phyloP scores from a whole-genome alignment of 768 basidiomycete genomes.

The Inosperma sp. region DNA sequence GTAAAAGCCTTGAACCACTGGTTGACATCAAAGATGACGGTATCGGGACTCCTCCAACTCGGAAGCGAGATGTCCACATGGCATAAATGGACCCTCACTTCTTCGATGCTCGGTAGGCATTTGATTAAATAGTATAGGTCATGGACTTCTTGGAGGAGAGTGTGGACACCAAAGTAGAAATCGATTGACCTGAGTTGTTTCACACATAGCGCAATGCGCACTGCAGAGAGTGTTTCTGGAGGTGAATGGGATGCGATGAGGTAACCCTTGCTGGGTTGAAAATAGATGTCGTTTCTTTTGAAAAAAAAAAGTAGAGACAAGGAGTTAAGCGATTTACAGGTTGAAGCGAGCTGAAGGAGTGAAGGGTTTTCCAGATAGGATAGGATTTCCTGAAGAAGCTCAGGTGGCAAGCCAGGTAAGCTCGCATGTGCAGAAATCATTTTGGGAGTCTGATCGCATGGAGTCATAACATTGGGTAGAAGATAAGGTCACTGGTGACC shows the following conservation, averaged over 20 bases:
- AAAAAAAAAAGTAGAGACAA: constrained; percentile 7
- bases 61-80: constrained; percentile 3
- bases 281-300: constrained; percentile 4
- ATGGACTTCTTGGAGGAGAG: constrained; percentile 3
- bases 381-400: constrained; percentile 10
- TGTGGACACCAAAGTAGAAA: constrained; percentile 8
- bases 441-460: too few relatives aligned
- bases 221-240: constrained; percentile 7
- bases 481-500: too few relatives aligned
- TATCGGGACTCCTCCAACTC: background rate
- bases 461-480: too few relatives aligned
- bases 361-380: constrained; percentile 7
- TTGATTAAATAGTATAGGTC: constrained; percentile 5
- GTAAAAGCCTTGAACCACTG: constrained; percentile 7
- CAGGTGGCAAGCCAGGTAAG: constrained; percentile 1
- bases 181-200: constrained; percentile 4
- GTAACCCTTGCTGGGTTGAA: constrained; percentile 6
- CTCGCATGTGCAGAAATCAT: background rate
- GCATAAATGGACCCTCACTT: constrained; percentile 10
- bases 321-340: constrained; percentile 3
- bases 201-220: constrained; percentile 10
- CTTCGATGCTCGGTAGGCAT: constrained; percentile 5
- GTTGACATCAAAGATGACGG: background rate
- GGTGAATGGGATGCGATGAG: constrained; percentile 11
- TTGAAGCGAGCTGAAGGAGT: constrained; percentile 7